These are phyloP conservation scores for Dendrobium huoshanense DNA, from an alignment of 106 monocot genomes.

Conservation along the genomic window DNA sequence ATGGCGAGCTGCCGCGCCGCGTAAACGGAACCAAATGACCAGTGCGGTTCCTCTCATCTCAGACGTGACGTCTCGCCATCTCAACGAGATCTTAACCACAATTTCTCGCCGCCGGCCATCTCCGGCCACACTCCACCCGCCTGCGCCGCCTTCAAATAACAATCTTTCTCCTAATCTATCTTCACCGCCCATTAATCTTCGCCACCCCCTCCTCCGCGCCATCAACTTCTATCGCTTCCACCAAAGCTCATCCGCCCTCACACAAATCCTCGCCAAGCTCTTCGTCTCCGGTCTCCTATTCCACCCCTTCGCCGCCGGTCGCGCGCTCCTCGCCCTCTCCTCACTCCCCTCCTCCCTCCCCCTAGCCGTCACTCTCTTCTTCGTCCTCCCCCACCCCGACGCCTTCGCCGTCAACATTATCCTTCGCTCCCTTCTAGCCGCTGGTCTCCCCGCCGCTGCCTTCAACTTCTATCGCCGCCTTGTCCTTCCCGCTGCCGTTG, in stretches of 20 bases:
- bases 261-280: neutral
- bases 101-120: neutral
- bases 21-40: neutral
- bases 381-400: slow-evolving; percentile 5
- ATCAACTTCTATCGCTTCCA: neutral
- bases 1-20: neutral
- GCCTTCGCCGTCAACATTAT: slow-evolving; percentile 6
- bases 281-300: neutral
- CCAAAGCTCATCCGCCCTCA: neutral
- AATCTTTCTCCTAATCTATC: neutral
- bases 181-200: neutral
- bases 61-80: neutral
- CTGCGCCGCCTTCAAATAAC: neutral
- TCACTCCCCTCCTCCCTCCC: slow-evolving; percentile 6
- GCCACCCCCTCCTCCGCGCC: neutral
- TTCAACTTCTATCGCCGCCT: slow-evolving; percentile 12
- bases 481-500: slow-evolving; percentile 7
- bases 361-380: slow-evolving; percentile 4
- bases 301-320: neutral
- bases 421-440: neutral
- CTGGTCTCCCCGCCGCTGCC: slow-evolving; percentile 4
- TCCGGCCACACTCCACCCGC: neutral
- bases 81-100: neutral
- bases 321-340: slow-evolving; percentile 4
- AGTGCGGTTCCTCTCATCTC: neutral